Conservation (phyloP, 805 yeast species). For the Diddensiella santjacobensis region DNA sequence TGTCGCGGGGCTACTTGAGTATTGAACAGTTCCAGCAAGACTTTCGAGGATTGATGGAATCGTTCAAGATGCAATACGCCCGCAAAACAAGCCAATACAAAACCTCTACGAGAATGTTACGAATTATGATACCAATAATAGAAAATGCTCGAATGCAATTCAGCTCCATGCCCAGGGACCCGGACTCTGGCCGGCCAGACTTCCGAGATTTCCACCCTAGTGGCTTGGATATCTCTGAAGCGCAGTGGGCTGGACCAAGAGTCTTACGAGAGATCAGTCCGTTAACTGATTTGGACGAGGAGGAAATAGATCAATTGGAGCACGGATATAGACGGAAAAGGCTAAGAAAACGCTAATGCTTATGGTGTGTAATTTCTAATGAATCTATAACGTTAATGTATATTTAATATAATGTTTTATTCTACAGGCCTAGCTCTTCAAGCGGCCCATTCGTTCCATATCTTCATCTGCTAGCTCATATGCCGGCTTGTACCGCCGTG, state of each 20-base stretch:
- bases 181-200: conserved; percentile 13
- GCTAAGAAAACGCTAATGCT: background rate
- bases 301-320: conserved; percentile 9
- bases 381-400: background rate
- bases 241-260: conserved; percentile 32
- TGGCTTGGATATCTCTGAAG: conserved; percentile 30
- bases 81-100: background rate
- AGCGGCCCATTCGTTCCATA: conserved; percentile 51
- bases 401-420: background rate
- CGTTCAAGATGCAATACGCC: background rate
- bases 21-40: conserved; percentile 20
- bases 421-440: background rate
- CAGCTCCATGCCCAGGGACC: background rate
- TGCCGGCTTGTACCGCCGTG: conserved; percentile 46
- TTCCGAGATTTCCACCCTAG: conserved; percentile 31
- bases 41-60: conserved; percentile 9
- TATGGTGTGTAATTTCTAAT: background rate
- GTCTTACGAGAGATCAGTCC: conserved; percentile 19
- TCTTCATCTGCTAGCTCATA: conserved; percentile 46
- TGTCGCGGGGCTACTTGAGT: conserved; percentile 21
- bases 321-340: conserved; percentile 4
- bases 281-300: conserved; percentile 17
- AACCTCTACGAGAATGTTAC: background rate
- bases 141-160: background rate
- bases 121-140: background rate